Base-by-base conservation (phyloP, 129 eudicot genomes). In the Flaveria trinervia region DNA sequence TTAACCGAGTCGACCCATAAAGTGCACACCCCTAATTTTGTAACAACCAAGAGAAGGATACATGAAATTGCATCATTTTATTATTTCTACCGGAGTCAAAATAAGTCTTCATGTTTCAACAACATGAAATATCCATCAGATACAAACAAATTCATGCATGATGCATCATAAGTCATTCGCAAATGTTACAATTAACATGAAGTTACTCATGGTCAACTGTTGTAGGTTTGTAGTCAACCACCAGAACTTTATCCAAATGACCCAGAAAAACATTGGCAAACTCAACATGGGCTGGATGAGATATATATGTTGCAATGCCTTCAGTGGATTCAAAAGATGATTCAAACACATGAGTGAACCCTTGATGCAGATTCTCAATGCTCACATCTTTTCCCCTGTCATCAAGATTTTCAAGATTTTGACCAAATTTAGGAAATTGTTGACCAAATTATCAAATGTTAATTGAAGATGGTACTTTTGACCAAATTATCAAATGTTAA, bases 301-400 rank as follows among this genome's bases (percentile, higher is more conserved):
- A 61, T 25, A 90, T 2, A 55, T 93, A 93, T 51, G 90, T 87
- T 15, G 92, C 95, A 57, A 90, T 71, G 30, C 89, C 96, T 88
- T 93, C 85, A 15, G 85, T 74, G 81, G 89, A 90, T 30, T 93
- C 96, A 68, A 93, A 93, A 39, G 88, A 84, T 16, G 96, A 93
- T 82, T 93, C 95, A 45, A 93, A 93, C 8, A 93, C 83, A 57
- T 93, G 98, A 79, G 96, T 93, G 83, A 90, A 93, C 54, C 98
- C 98, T 81, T 93, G 98, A 65, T 93, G 95, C 75, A 88, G 17
- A 83, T 90, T 90, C 78, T 93, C 98, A 41, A 79, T 28, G 84
- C 98, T 93, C 83, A 90, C 92, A 85, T 93, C 95, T 54, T 82
- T 86, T 60, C 98, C 98, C 98, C 98, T 93, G 88, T 68, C 45